Conservation (phyloP, 164 flowering plant genomes). For the Chimonanthus salicifolius region DNA sequence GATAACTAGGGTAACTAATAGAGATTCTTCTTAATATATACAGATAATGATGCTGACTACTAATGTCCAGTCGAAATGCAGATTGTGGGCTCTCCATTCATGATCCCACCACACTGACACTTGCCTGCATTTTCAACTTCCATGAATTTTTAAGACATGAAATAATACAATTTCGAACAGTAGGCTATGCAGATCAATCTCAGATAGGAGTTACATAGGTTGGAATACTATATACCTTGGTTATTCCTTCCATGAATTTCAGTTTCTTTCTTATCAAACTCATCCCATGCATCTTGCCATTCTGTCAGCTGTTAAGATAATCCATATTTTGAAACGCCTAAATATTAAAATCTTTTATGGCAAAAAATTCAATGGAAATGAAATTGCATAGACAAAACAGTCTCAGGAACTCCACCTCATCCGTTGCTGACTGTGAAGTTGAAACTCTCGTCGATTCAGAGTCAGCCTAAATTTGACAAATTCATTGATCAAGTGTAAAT, state of each 20-base stretch:
- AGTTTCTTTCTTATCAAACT: conserved; percentile 19
- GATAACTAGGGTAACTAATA: too few relatives aligned
- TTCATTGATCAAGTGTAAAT: too few relatives aligned
- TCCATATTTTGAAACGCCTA: conserved; percentile 4
- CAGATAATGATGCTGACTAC: too few relatives aligned
- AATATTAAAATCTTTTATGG: background rate
- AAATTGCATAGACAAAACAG: background rate
- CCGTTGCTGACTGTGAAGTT: conserved; percentile 18
- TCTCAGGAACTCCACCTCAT: conserved; percentile 15
- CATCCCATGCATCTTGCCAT: conserved; percentile 43
- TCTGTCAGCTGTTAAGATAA: conserved; percentile 26
- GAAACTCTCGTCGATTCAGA: conserved; percentile 25
- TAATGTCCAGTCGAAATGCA: too few relatives aligned
- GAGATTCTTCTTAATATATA: too few relatives aligned
- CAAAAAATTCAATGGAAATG: background rate
- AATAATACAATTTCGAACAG: too few relatives aligned
- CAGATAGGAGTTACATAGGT: too few relatives aligned
- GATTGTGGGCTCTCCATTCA: too few relatives aligned
- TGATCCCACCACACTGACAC: too few relatives aligned
- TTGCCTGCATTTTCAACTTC: too few relatives aligned
- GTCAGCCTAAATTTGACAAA: conserved; percentile 20
- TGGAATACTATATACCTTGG: conserved; percentile 20
- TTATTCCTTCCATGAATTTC: conserved; percentile 20
- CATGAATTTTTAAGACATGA: too few relatives aligned
- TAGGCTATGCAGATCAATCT: too few relatives aligned